Evolutionary conservation across 1,139 yeast genomes (phyloP), one percentile per base, ranked within the genome.

Genomic region (Pneumocystis oryctolagi): DNA sequence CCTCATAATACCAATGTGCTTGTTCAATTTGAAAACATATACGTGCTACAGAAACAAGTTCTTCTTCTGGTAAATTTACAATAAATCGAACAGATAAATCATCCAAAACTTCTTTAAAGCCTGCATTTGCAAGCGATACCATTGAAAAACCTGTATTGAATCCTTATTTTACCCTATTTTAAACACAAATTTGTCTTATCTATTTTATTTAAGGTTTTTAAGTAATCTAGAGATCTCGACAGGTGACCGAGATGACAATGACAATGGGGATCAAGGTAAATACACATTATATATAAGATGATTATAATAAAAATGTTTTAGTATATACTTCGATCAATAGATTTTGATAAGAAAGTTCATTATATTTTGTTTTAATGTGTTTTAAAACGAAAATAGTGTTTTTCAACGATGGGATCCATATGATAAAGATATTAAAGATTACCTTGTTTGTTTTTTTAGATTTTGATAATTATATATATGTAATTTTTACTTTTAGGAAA

Each of bases 1-100:
- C 99, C 61, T 88, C 82, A 73, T 90, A 94, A 73, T 87, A 94
- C 98, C 98, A 94, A 71, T 89, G 96, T 1, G 98, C 98, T 74
- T 94, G 98, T 77, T 94, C 99, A 58, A 94, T 84, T 72, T 90
- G 96, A 76, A 94, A 94, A 71, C 89, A 82, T 47, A 90, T 86
- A 71, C 98, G 79, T 69, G 89, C 96, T 60, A 87, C 83, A 28
- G 92, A 82, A 39, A 92, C 83, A 63, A 90, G 76, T 73, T 92
- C 98, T 71, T 90, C 97, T 16, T 83, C 83, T 5, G 98, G 97
- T 62, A 92, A 87, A 76, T 92, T 94, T 66, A 90, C 82, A 63
- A 94, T 84, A 71, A 94, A 94, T 66, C 98, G 79, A 20, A 61
- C 63, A 4, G 63, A 62, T 53, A 62, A 40, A 59, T 62, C 63